Percentiles rank a stretch among this genome's conserved stretches.
phyloP scores from a whole-genome alignment of 2,329 filamentous ascomycete genomes.

The Hypocrella siamensis region DNA sequence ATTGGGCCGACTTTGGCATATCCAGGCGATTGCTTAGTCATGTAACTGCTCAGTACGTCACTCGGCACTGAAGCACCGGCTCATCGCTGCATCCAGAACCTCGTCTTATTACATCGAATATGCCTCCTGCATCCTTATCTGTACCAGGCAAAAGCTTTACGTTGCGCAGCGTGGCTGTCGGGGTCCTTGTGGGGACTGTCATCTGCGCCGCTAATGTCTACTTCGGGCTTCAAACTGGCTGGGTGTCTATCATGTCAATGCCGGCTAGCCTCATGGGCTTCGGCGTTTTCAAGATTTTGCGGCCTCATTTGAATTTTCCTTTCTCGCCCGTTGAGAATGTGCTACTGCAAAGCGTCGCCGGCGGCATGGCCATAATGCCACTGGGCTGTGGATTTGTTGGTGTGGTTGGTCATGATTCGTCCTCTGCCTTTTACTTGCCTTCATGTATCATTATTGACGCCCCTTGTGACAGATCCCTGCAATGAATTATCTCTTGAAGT shows the following conservation, averaged over 20 bases:
- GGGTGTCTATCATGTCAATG: constrained; percentile 82
- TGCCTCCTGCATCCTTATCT: constrained; percentile 3
- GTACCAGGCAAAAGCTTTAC: constrained; percentile 60
- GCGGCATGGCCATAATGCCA: constrained; percentile 92
- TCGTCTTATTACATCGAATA: too few relatives aligned
- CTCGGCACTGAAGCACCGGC: too few relatives aligned
- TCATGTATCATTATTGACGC: constrained; percentile 2
- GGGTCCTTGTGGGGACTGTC: constrained; percentile 69
- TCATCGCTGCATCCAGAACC: too few relatives aligned
- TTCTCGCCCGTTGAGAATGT: constrained; percentile 96
- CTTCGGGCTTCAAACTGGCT: constrained; percentile 81
- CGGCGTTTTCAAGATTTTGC: constrained; percentile 73
- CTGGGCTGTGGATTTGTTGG: constrained; percentile 91
- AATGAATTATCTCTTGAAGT: constrained; percentile 67
- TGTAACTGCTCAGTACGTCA: too few relatives aligned
- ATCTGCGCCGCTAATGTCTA: constrained; percentile 98
- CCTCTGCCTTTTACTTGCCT: neutral
- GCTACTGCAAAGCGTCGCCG: constrained; percentile 87
- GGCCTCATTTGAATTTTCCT: constrained; percentile 56
- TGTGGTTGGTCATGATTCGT: constrained; percentile 35
- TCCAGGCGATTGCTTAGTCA: too few relatives aligned
- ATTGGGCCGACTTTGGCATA: too few relatives aligned
- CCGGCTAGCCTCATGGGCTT: constrained; percentile 89
- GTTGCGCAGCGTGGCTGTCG: constrained; percentile 60
- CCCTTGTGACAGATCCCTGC: constrained; percentile 49